Conservation (phyloP, 208 protist genomes). For the Paratrypanosoma confusum region DNA sequence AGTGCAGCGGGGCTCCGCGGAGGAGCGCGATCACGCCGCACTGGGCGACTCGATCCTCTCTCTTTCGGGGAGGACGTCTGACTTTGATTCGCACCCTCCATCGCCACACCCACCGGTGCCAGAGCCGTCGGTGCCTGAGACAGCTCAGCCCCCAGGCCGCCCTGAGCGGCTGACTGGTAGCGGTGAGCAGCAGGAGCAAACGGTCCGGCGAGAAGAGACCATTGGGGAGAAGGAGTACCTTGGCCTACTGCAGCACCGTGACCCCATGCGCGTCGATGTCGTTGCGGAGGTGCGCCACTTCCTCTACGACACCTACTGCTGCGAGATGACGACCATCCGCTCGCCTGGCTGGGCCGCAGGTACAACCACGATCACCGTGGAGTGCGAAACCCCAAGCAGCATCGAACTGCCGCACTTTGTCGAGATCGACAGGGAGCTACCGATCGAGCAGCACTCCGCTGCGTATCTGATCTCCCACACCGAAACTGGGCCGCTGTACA, state of each 20-base stretch:
- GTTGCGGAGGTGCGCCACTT: slow-evolving; percentile 41
- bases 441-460: slow-evolving; percentile 44
- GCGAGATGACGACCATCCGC: slow-evolving; percentile 52
- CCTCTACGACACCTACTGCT: slow-evolving; percentile 37
- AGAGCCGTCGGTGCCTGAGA: no score
- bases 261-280: slow-evolving; percentile 31
- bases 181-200: no score
- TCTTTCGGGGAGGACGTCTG: no score
- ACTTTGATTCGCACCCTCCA: no score
- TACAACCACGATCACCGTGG: slow-evolving; percentile 44
- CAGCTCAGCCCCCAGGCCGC: no score
- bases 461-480: slow-evolving; percentile 49
- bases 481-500: slow-evolving; percentile 61
- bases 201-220: slow-evolving; percentile 38
- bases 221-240: slow-evolving; percentile 69
- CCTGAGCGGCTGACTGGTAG: no score
- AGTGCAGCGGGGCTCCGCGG: no score
- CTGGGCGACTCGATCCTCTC: no score
- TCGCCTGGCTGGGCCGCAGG: slow-evolving; percentile 45
- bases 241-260: slow-evolving; percentile 44
- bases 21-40: background rate
- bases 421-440: slow-evolving; percentile 57
- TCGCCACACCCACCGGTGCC: no score
- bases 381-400: slow-evolving; percentile 15
- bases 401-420: slow-evolving; percentile 37